Conservation (phyloP, 1,139 yeast genomes). For the Blastobotrys ciferrii region DNA sequence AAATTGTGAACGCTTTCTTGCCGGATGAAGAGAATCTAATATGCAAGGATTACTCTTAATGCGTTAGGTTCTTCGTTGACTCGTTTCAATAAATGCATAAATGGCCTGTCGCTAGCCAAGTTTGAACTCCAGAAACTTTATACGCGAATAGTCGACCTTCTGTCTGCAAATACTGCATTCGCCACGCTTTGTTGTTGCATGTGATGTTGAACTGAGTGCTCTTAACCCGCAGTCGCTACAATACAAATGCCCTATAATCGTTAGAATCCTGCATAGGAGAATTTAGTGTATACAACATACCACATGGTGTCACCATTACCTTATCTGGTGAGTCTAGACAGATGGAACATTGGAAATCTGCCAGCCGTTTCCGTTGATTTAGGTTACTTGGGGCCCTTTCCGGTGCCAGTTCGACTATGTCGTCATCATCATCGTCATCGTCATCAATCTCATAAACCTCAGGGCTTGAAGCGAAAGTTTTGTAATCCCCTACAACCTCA, state of each 20-base stretch:
- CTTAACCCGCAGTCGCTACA: slow-evolving; percentile 38
- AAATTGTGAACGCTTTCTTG: too few relatives aligned
- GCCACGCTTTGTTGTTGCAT: slow-evolving; percentile 31
- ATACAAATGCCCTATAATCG: slow-evolving; percentile 34
- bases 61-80: too few relatives aligned
- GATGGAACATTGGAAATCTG: slow-evolving; percentile 33
- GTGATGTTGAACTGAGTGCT: slow-evolving; percentile 33
- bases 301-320: slow-evolving; percentile 38
- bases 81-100: too few relatives aligned
- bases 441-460: slow-evolving; percentile 7
- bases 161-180: slow-evolving; percentile 39
- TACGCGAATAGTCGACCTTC: slow-evolving; percentile 30
- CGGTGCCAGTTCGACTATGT: slow-evolving; percentile 16
- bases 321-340: slow-evolving; percentile 37
- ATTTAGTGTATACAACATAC: background rate
- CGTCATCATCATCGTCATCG: slow-evolving; percentile 16
- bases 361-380: slow-evolving; percentile 20
- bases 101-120: slow-evolving; percentile 9
- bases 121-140: slow-evolving; percentile 30
- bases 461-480: slow-evolving; percentile 7
- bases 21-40: too few relatives aligned
- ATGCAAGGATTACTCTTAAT: too few relatives aligned
- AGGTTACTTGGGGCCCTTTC: slow-evolving; percentile 21
- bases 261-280: too few relatives aligned
- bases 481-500: slow-evolving; percentile 9